Evolutionary conservation across 1,139 yeast genomes (phyloP), one percentile per base, ranked within the genome.

Genomic region (Pichia kudriavzevii): DNA sequence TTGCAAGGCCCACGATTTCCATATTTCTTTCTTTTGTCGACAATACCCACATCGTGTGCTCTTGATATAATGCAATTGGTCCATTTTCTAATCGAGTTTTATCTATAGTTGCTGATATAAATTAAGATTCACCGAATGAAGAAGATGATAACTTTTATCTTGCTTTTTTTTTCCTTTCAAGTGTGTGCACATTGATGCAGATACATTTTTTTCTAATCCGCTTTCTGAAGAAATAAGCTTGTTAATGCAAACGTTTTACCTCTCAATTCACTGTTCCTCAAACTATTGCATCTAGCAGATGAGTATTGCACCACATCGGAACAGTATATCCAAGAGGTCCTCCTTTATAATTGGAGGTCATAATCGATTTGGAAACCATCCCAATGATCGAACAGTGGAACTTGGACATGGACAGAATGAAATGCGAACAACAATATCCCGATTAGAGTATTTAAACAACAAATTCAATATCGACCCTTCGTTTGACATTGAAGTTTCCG

Each of bases 41-140:
- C 91, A 80, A 49, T 80, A 80, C 0, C 88, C 91, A 57, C 91
- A 80, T 19, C 58, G 43, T 4, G 49, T 42, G 6, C 61, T 63
- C 2, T 48, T 41, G 24, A 61, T 47, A 39, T 64, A 65, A 9
- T 18, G 12, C 15, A 31, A 14, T 15, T 28, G 15, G n/a, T 32
- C 31, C 22, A 15, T 27, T 13, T 12, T 10, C 24, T 10, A n/a
- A n/a, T n/a, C n/a, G n/a, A n/a, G n/a, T n/a, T n/a, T n/a, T n/a
- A n/a, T n/a, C n/a, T n/a, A n/a, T n/a, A n/a, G n/a, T n/a, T n/a
- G n/a, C n/a, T n/a, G n/a, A n/a, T n/a, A n/a, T n/a, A n/a, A n/a
- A n/a, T n/a, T n/a, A n/a, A n/a, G n/a, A n/a, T n/a, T n/a, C n/a
- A n/a, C n/a, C n/a, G n/a, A n/a, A n/a, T n/a, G n/a, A n/a, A n/a